A percentile compares a stretch with the other conserved stretches of the same genome.
Evolutionary conservation across 2,329 filamentous ascomycete genomes (phyloP).

Genomic region (Xylariales sp.): DNA sequence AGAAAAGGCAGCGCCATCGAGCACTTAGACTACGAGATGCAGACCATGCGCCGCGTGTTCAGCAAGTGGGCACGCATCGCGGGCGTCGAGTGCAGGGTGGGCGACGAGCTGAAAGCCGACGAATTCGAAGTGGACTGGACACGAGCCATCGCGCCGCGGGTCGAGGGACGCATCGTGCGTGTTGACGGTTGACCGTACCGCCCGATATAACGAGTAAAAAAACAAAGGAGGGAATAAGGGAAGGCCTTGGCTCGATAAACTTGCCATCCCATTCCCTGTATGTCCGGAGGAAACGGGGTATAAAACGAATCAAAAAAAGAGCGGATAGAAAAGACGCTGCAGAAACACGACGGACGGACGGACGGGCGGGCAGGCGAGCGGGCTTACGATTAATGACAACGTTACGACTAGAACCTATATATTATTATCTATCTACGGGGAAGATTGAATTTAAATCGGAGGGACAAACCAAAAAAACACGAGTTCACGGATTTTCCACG

Average conservation of each 20-base stretch:
- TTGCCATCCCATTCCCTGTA: too few relatives aligned
- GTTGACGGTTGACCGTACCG: slow-evolving; percentile 35
- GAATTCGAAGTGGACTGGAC: slow-evolving; percentile 80
- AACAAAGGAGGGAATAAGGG: background rate
- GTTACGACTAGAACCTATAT: background rate
- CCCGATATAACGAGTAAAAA: background rate
- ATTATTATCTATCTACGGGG: background rate
- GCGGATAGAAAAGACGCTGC: background rate
- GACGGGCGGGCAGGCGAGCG: too few relatives aligned
- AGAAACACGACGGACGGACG: background rate
- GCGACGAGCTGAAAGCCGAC: slow-evolving; percentile 67
- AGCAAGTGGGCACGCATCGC: slow-evolving; percentile 78
- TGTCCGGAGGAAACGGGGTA: background rate
- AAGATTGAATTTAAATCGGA: background rate
- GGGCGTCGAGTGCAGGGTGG: slow-evolving; percentile 66
- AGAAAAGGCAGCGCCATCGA: slow-evolving; percentile 49
- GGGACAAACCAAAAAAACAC: background rate
- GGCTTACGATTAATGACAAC: slow-evolving; percentile 13
- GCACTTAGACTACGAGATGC: slow-evolving; percentile 65
- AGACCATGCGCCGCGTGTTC: slow-evolving; percentile 75
- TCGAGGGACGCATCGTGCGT: slow-evolving; percentile 78
- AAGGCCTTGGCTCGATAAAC: too few relatives aligned
- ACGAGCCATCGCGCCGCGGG: slow-evolving; percentile 77
- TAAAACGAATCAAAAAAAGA: too few relatives aligned
- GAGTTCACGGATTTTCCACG: background rate